These are phyloP conservation scores for Scedosporium apiospermum DNA, from an alignment of 2,329 filamentous ascomycete species.

Conservation along the genomic window DNA sequence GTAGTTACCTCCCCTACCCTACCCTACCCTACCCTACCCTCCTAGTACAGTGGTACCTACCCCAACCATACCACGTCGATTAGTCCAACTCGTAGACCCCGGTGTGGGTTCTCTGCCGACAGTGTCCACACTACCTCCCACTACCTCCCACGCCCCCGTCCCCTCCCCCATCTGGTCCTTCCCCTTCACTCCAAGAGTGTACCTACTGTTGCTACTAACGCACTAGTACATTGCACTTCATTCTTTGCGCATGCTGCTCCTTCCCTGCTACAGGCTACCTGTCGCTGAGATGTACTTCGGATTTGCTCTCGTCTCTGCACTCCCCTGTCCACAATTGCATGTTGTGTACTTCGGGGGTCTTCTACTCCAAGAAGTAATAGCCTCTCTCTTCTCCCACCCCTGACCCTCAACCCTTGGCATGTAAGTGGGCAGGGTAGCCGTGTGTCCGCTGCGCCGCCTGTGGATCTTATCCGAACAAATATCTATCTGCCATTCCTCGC, in stretches of 20 bases:
- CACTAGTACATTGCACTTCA: too few relatives aligned
- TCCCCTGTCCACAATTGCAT: too few relatives aligned
- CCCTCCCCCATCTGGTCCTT: background rate
- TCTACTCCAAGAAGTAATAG: background rate
- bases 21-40: too few relatives aligned
- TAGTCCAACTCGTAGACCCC: background rate
- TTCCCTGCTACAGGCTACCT: too few relatives aligned
- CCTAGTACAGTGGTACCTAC: background rate
- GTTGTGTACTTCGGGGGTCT: background rate
- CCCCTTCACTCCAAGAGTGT: background rate
- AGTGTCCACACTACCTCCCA: background rate
- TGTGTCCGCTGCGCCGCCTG: slow-evolving; percentile 7
- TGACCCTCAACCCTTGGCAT: slow-evolving; percentile 6
- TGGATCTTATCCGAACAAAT: slow-evolving; percentile 11
- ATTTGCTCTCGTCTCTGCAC: too few relatives aligned
- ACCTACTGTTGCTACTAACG: too few relatives aligned
- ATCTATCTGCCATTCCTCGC: slow-evolving; percentile 3
- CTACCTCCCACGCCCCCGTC: background rate
- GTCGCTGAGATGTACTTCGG: too few relatives aligned
- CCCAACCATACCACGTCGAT: background rate
- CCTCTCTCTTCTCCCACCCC: background rate
- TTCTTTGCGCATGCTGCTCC: too few relatives aligned
- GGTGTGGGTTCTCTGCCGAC: background rate
- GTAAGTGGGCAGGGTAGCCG: slow-evolving; percentile 6
- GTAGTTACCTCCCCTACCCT: too few relatives aligned